Evolutionary conservation across 164 flowering plant genomes (phyloP), one percentile per base, ranked within the genome.

Genomic region (Piper betle): DNA sequence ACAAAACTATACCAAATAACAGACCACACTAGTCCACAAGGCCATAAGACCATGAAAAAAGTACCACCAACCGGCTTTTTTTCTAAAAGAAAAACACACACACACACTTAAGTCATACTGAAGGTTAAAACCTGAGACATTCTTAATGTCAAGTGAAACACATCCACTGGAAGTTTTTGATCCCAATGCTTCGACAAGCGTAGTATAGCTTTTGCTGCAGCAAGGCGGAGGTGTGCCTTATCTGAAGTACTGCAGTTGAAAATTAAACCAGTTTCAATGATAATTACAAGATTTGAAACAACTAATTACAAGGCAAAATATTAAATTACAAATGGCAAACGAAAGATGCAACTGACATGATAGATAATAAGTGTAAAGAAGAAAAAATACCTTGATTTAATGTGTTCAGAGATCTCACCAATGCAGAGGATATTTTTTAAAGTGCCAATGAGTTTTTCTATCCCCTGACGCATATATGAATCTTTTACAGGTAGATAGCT

Each of bases 401-500:
- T 68, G 43, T 86, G 82, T 61, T 74, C 62, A 43, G 96, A 84
- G 56, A 88, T 67, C 68, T 90, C 99, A 53, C 99, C 99, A 76
- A 75, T 80, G 5, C 73, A 60, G 70, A 93, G 87, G 42, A 83
- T 62, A 62, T 80, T 85, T 68, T 71, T 82, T 13, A 93, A 84
- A 57, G 82, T 80, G 64, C 64, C 75, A 42, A 93, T 48, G 53
- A 93, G 79, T 38, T 66, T 77, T 66, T 84, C 91, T 52, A 93
- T 80, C 39, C 89, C 95, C 65, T 64, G 78, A 53, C 96, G 96
- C 66, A 93, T 79, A 69, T 83, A 91, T 59, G 87, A 86, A 81
- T 93, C 99, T 72, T 85, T 93, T 39, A 79, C 80, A 61, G 99
- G 99, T 70, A 93, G 77, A 77, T 84, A 91, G 79, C 97, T 91